A percentile compares a stretch with the other conserved stretches of the same genome.
These are phyloP conservation scores for Phytophthora cryptogea DNA, from an alignment of 352 stramenopile species.

Conservation along the genomic window DNA sequence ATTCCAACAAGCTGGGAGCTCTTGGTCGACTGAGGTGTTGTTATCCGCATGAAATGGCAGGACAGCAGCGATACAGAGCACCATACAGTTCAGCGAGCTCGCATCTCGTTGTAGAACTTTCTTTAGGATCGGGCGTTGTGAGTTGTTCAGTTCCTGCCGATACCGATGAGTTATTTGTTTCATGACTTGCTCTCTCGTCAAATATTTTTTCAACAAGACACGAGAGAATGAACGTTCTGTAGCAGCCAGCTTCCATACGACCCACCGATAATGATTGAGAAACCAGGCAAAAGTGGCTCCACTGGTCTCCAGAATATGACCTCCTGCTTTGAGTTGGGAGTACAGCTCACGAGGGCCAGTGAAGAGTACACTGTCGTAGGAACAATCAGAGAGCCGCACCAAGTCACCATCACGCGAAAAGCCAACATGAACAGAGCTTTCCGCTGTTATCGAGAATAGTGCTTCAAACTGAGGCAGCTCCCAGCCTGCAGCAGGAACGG, in stretches of 20 bases:
- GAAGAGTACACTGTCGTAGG: constrained; percentile 19
- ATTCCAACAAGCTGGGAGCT: constrained; percentile 57
- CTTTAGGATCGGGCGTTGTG: constrained; percentile 63
- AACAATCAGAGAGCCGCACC: constrained; percentile 5
- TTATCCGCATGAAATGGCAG: constrained; percentile 40
- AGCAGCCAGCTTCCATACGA: constrained; percentile 71
- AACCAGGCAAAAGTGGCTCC: constrained; percentile 64
- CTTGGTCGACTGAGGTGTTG: constrained; percentile 37
- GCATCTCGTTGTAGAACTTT: constrained; percentile 72
- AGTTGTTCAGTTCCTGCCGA: constrained; percentile 55
- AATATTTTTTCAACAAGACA: constrained; percentile 58
- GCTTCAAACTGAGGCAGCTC: constrained; percentile 24
- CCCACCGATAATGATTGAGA: constrained; percentile 74
- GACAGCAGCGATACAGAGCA: constrained; percentile 64
- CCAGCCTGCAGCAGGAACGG: neutral
- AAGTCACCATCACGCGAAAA: constrained; percentile 28
- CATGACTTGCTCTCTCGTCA: constrained; percentile 63
- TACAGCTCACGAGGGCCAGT: constrained; percentile 42
- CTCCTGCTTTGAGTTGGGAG: constrained; percentile 31
- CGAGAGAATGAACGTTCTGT: constrained; percentile 56
- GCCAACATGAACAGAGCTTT: constrained; percentile 33
- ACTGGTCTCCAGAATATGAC: constrained; percentile 32
- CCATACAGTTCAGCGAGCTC: constrained; percentile 66
- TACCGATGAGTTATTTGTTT: constrained; percentile 57
- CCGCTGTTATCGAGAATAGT: constrained; percentile 38